A percentile compares a stretch with the other conserved stretches of the same genome.
Conservation (phyloP, 1,284 basidiomycete genomes). For the Boletus smithii region DNA sequence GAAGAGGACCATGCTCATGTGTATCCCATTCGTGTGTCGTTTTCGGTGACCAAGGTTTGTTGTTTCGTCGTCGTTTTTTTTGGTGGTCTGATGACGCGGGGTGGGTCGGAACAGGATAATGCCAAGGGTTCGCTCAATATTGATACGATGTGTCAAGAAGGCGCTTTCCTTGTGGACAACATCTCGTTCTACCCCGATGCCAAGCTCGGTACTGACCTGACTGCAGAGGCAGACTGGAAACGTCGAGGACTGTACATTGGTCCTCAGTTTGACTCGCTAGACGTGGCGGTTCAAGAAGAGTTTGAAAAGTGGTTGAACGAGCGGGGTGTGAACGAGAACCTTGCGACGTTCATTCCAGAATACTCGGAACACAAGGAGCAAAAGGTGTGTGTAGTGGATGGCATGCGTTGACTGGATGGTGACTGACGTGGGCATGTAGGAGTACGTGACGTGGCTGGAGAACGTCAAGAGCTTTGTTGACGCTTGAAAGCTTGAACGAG, state of each 20-base stretch:
- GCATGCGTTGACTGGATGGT: not conserved
- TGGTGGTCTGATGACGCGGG: constrained; percentile 1
- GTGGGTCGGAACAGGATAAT: constrained; percentile 38
- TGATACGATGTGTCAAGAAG: constrained; percentile 82
- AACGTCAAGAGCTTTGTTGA: constrained; percentile 86
- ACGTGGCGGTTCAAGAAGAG: constrained; percentile 68
- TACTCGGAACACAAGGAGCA: constrained; percentile 90
- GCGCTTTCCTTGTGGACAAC: constrained; percentile 85
- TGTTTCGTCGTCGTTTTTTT: not conserved
- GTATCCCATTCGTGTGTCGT: constrained; percentile 74
- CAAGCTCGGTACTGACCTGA: constrained; percentile 73
- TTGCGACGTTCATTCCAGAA: constrained; percentile 81
- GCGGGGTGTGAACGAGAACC: constrained; percentile 78
- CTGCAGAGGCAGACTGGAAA: constrained; percentile 91
- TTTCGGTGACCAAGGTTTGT: constrained; percentile 80
- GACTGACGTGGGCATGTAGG: constrained; percentile 54
- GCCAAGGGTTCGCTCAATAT: constrained; percentile 68
- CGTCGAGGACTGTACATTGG: constrained; percentile 90
- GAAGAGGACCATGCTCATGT: constrained; percentile 42
- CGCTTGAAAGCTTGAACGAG: constrained; percentile 35
- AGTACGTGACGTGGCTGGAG: constrained; percentile 89
- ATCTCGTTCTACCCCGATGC: constrained; percentile 81
- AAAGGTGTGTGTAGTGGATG: constrained; percentile 49
- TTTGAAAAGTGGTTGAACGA: constrained; percentile 38
- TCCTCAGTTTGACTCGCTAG: constrained; percentile 91